Base-by-base conservation (phyloP, 73 alveolate species). In the Breviolum minutum region DNA sequence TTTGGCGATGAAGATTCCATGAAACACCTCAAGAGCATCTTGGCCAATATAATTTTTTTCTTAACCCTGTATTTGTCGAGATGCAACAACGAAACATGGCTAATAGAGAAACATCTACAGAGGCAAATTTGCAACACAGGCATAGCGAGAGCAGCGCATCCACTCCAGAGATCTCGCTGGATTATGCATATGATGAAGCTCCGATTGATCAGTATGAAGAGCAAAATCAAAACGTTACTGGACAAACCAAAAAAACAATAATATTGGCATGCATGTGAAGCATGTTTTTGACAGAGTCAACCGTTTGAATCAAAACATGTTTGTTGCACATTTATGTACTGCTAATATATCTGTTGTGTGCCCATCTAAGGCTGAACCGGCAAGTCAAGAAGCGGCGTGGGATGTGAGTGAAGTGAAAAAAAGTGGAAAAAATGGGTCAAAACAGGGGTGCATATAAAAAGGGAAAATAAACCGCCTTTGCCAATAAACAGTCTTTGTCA, bases 81-180 rank as follows among this genome's bases (percentile, higher is more conserved):
- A 68, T 68, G 77, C n/a, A 68, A 22, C 77, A 22, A 68, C 4
- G 77, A 68, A 22, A 68, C 24, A 17, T 2, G 24, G 77, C n/a
- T 9, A 73, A 9, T 2, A 27, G 24, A 17, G 24, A 17, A 22
- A 68, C 24, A 68, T 68, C 6, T 68, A 17, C 11, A 13, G 24
- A 8, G 17, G 40, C n/a, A 24, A 22, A 9, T 0, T 10, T 73
- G 83, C 40, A 19, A 10, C 66, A 32, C 30, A 84, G 93, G 93
- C 61, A 84, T 84, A 20, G 64, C 93, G 24, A 48, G 93, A 9
- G 26, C 32, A 9, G 93, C 93, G 13, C 93, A 84, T 26, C 93
- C 93, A 12, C 27, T 84, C n/a, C 93, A 60, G 61, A 32, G 93
- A 61, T 60, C 93, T 12, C 73, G 76, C 6, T 84, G 93, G 93